phyloP scores from a whole-genome alignment of 1,284 basidiomycete species.

The Trichosporon inkin region DNA sequence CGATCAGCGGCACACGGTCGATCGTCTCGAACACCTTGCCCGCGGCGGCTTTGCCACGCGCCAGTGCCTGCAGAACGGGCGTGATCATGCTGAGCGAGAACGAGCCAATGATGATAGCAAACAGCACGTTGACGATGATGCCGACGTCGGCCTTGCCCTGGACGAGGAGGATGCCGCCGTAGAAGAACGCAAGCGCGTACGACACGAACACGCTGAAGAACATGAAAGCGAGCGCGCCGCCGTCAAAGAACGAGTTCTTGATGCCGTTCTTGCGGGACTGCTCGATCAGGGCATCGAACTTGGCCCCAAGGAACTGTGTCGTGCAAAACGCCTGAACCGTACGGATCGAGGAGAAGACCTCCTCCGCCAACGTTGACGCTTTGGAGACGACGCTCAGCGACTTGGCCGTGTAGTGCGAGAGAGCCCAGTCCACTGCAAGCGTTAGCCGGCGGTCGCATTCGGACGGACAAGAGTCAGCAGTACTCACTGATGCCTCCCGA shows the following conservation, averaged over 20 bases:
- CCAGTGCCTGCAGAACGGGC: constrained; percentile 79
- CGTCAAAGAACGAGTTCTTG: constrained; percentile 64
- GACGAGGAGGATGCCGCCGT: constrained; percentile 50
- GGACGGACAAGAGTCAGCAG: too few species aligned
- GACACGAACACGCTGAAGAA: constrained; percentile 71
- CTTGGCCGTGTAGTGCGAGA: constrained; percentile 49
- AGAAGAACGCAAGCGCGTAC: constrained; percentile 50
- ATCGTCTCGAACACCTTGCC: constrained; percentile 90
- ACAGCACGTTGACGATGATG: constrained; percentile 67
- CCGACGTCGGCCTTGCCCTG: constrained; percentile 59
- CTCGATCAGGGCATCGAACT: constrained; percentile 67
- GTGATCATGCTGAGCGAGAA: constrained; percentile 66
- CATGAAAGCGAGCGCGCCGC: constrained; percentile 61
- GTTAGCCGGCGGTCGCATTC: neutral
- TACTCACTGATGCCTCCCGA: constrained; percentile 54
- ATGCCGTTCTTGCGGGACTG: constrained; percentile 61
- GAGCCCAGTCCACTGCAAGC: constrained; percentile 27
- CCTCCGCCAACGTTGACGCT: constrained; percentile 83
- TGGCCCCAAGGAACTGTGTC: constrained; percentile 60
- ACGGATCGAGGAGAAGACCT: constrained; percentile 62
- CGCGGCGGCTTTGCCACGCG: constrained; percentile 80
- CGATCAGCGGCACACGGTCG: constrained; percentile 73
- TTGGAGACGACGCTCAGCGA: constrained; percentile 71
- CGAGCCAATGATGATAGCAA: constrained; percentile 80
- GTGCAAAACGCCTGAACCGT: constrained; percentile 85